Base-by-base conservation (phyloP, 768 basidiomycete genomes). In the Lactarius pseudohatsudake region DNA sequence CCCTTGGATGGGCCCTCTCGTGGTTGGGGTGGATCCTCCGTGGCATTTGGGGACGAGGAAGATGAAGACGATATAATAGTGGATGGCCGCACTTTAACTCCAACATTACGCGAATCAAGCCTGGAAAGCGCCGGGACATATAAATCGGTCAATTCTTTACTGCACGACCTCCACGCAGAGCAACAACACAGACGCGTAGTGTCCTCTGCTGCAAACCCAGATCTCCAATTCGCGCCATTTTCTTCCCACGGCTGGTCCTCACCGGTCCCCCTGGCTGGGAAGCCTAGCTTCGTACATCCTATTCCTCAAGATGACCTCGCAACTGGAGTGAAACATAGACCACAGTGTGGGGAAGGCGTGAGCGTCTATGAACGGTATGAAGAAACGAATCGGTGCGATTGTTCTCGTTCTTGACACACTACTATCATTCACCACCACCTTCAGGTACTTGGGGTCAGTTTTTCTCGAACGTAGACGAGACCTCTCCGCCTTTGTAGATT, bases 91-190 rank as follows among this genome's bases (percentile, higher is more conserved):
- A 22, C 57, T 30, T 18, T 41, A 10, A 43, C 22, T 13, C 15
- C 11, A 26, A 57, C 26, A 28, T 16, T 20, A 8, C 16, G 13
- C 10, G 78, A 45, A 26, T 56, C 26, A 4, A 38, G 53, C 30
- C n/a, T 54, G 28, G 38, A 57, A 36, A 22, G 47, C 36, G 66
- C 74, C 15, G 75, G 74, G 57, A 77, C 71, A 77, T 93, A 92
- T 77, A 82, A 82, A 72, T 77, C 79, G 38, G 79, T 84, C 64
- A 93, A 93, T 75, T 82, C 70, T 57, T 77, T 90, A 69, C 83
- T 93, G 43, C 85, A 88, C 64, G 86, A 91, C 71, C 74, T 92
- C 60, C 91, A 92, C 71, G 80, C 85, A 45, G 80, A 87, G 28
- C 82, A 89, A 69, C 85, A 88, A 62, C 87, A 90, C 72, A 81